Evolutionary conservation across 176 grass and related monocot species (phyloP).

Genomic region (Bolboschoenus planiculmis): DNA sequence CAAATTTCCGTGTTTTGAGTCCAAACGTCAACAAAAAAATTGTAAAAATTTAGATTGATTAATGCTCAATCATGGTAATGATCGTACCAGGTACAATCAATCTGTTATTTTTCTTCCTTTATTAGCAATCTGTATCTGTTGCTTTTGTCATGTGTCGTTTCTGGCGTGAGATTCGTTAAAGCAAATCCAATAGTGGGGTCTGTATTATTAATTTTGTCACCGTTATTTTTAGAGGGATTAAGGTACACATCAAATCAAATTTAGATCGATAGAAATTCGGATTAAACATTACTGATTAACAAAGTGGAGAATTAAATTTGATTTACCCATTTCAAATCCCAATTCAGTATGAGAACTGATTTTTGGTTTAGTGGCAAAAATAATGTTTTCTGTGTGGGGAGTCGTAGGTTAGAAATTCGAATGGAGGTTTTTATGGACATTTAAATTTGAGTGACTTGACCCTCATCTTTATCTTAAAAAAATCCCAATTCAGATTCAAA

Average conservation of each 20-base stretch:
- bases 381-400: no score
- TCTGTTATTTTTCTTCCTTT: not conserved
- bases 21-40: not conserved
- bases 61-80: not conserved
- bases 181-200: not conserved
- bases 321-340: no score
- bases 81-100: not conserved
- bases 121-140: not conserved
- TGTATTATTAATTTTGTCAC: not conserved
- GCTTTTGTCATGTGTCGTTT: not conserved
- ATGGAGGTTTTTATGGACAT: no score
- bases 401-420: no score
- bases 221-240: not conserved
- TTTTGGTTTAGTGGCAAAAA: no score
- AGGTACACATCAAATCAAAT: not conserved
- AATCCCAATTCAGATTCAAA: no score
- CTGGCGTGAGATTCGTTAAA: not conserved
- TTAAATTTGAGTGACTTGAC: no score
- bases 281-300: no score
- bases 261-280: no score
- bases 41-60: not conserved
- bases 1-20: not conserved
- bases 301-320: no score
- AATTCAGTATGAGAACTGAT: no score
- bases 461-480: no score